phyloP scores from a whole-genome alignment of 345 rosid genomes.

The Corymbia maculata region DNA sequence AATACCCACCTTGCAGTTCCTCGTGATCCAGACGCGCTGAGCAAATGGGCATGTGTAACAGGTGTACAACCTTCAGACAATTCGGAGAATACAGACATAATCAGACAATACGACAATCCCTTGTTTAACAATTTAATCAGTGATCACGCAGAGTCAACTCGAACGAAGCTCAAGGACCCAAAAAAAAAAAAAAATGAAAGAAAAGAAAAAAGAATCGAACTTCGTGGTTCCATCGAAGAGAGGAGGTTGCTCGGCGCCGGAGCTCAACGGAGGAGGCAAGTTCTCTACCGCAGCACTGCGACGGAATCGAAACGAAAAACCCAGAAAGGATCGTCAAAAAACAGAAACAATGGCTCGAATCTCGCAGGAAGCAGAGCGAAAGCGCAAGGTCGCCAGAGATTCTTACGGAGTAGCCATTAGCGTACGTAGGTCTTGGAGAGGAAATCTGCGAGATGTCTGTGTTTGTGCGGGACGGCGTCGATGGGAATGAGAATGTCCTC shows the following conservation, averaged over 20 bases:
- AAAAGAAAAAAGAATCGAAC: slow-evolving; percentile 9
- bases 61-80: slow-evolving; percentile 52
- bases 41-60: slow-evolving; percentile 61
- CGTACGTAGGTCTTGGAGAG: neutral
- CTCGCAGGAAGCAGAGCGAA: neutral
- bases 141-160: neutral
- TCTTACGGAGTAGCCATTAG: slow-evolving; percentile 25
- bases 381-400: neutral
- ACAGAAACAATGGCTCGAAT: neutral
- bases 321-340: neutral
- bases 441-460: neutral
- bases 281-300: slow-evolving; percentile 24
- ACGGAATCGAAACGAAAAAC: neutral
- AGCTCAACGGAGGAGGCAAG: slow-evolving; percentile 38
- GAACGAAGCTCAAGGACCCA: neutral
- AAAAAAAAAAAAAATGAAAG: neutral
- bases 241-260: slow-evolving; percentile 59
- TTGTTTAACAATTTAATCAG: neutral
- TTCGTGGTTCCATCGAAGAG: slow-evolving; percentile 71
- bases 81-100: neutral
- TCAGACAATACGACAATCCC: neutral
- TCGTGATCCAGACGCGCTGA: slow-evolving; percentile 90
- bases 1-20: slow-evolving; percentile 60
- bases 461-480: neutral
- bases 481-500: neutral